Evolutionary conservation across 2,329 filamentous ascomycete genomes (phyloP).

Genomic region (Aspergillus sp.): DNA sequence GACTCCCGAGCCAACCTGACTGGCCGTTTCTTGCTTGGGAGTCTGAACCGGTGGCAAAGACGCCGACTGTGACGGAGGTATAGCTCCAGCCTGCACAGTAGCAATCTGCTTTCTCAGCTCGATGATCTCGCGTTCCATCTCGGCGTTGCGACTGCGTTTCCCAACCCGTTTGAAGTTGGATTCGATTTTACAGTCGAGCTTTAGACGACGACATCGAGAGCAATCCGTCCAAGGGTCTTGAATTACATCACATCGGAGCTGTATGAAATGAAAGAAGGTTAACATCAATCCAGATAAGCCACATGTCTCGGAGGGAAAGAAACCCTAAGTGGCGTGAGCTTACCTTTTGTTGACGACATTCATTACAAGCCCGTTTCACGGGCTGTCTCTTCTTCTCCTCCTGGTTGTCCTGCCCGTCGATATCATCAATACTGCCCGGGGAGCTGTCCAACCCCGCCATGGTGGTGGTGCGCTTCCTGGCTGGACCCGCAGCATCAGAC

Average conservation of each 20-base stretch:
- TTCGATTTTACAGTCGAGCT: slow-evolving; percentile 66
- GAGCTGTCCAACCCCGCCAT: slow-evolving; percentile 50
- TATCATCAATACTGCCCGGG: slow-evolving; percentile 49
- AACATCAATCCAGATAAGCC: too few relatives aligned
- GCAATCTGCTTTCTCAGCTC: slow-evolving; percentile 53
- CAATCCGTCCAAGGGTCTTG: slow-evolving; percentile 65
- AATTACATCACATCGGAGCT: slow-evolving; percentile 68
- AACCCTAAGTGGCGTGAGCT: slow-evolving; percentile 16
- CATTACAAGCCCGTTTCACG: slow-evolving; percentile 66
- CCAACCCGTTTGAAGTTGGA: slow-evolving; percentile 69
- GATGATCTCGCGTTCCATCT: slow-evolving; percentile 62
- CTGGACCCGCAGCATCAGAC: slow-evolving; percentile 32
- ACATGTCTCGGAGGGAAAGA: not conserved
- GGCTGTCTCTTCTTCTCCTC: slow-evolving; percentile 49
- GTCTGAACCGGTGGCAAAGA: slow-evolving; percentile 30
- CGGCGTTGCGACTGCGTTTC: slow-evolving; percentile 66
- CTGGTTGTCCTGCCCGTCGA: slow-evolving; percentile 45
- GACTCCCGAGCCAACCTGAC: slow-evolving; percentile 35
- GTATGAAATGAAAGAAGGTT: slow-evolving; percentile 11
- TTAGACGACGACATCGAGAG: slow-evolving; percentile 63
- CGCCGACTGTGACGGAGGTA: slow-evolving; percentile 25
- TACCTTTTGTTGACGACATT: slow-evolving; percentile 71
- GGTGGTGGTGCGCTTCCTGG: slow-evolving; percentile 47
- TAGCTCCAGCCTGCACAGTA: slow-evolving; percentile 30
- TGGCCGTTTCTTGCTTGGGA: slow-evolving; percentile 41